These are phyloP conservation scores for Cubamyces sp. DNA, from an alignment of 768 basidiomycete species.

Conservation along the genomic window DNA sequence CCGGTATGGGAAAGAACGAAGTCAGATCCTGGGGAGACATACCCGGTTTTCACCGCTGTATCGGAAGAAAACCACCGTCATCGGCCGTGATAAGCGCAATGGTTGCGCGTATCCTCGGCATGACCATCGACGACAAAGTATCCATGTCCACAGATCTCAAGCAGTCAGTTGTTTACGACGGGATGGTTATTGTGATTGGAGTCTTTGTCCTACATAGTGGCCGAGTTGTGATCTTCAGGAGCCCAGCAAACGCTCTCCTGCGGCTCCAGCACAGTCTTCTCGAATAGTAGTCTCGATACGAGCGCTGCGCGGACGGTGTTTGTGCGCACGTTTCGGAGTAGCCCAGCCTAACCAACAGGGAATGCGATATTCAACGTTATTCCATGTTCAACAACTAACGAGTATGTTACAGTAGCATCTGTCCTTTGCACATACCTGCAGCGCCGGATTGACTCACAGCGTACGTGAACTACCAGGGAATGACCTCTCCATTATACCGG, in stretches of 20 bases:
- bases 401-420: too few relatives aligned
- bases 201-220: too few relatives aligned
- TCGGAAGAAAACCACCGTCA: too few relatives aligned
- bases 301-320: slow-evolving; percentile 43
- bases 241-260: slow-evolving; percentile 39
- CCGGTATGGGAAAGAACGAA: too few relatives aligned
- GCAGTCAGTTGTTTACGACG: not conserved
- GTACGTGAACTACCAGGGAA: slow-evolving; percentile 12
- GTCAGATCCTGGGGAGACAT: too few relatives aligned
- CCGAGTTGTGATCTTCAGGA: not conserved
- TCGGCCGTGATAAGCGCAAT: too few relatives aligned
- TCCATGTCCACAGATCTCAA: not conserved
- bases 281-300: slow-evolving; percentile 37
- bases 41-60: too few relatives aligned
- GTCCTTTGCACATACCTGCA: too few relatives aligned
- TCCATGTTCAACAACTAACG: too few relatives aligned
- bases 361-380: slow-evolving; percentile 36
- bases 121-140: slow-evolving; percentile 2
- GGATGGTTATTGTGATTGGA: too few relatives aligned
- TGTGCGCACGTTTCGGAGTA: slow-evolving; percentile 32
- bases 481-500: slow-evolving; percentile 16
- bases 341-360: slow-evolving; percentile 28
- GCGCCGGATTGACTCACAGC: too few relatives aligned
- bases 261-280: slow-evolving; percentile 37
- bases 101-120: too few relatives aligned